A percentile compares a stretch with the other conserved stretches of the same genome.
phyloP scores from a whole-genome alignment of 371 early-diverging fungal genomes.

The Rhizopus microsporus region DNA sequence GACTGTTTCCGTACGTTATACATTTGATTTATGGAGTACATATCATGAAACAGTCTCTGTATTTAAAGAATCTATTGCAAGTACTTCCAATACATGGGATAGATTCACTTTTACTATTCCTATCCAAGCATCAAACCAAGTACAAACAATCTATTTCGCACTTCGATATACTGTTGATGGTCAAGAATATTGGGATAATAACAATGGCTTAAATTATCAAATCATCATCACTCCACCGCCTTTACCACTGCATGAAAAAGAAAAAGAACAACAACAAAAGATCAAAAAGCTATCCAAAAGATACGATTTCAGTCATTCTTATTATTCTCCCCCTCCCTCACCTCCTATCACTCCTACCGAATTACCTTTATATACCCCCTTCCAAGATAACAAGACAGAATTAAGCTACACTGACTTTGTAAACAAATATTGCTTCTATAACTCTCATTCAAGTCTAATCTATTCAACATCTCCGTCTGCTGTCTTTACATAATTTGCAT shows the following conservation, averaged over 20 bases:
- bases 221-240: slow-evolving; percentile 35
- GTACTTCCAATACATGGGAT: slow-evolving; percentile 41
- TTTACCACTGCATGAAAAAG: background rate
- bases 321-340: slow-evolving; percentile 22
- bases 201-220: slow-evolving; percentile 71
- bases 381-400: slow-evolving; percentile 6
- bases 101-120: slow-evolving; percentile 34
- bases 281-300: slow-evolving; percentile 38
- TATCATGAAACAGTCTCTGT: slow-evolving; percentile 57
- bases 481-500: slow-evolving; percentile 14
- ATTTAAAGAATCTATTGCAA: slow-evolving; percentile 53
- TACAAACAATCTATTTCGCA: slow-evolving; percentile 30
- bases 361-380: slow-evolving; percentile 21
- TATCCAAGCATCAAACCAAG: slow-evolving; percentile 41
- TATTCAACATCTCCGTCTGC: slow-evolving; percentile 41
- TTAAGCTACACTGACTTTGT: slow-evolving; percentile 52
- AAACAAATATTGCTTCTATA: slow-evolving; percentile 64
- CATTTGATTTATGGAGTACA: slow-evolving; percentile 73
- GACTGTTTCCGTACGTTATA: slow-evolving; percentile 66
- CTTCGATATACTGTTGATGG: slow-evolving; percentile 57
- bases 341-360: slow-evolving; percentile 19
- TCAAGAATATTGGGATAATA: slow-evolving; percentile 82
- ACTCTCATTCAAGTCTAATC: slow-evolving; percentile 30
- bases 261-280: background rate
- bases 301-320: slow-evolving; percentile 46